Conservation (phyloP, 495 filamentous ascomycete species). For the Daldinia childiae region DNA sequence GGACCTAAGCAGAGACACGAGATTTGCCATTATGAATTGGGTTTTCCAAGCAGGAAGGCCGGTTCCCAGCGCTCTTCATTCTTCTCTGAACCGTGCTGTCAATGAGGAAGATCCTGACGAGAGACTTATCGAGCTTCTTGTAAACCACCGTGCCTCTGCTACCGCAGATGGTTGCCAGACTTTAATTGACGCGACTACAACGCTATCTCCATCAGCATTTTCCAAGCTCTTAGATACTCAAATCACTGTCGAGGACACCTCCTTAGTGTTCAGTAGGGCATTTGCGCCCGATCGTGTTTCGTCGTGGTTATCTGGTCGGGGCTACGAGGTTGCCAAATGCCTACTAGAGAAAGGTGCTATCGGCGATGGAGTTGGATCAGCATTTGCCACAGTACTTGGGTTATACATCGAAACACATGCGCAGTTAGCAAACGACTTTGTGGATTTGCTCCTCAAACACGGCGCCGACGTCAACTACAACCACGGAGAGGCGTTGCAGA, state of each 20-base stretch:
- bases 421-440: conserved; percentile 49
- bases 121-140: conserved; percentile 52
- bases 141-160: conserved; percentile 54
- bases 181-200: conserved; percentile 53
- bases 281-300: conserved; percentile 47
- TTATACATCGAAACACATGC: conserved; percentile 45
- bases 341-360: conserved; percentile 55
- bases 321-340: conserved; percentile 50
- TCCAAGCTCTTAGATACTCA: conserved; percentile 47
- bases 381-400: conserved; percentile 50
- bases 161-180: conserved; percentile 55
- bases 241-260: conserved; percentile 50
- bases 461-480: conserved; percentile 54
- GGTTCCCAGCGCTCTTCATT: conserved; percentile 51
- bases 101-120: conserved; percentile 57
- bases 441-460: conserved; percentile 47
- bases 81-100: conserved; percentile 52
- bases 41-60: conserved; percentile 56
- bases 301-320: conserved; percentile 52
- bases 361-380: conserved; percentile 51
- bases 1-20: conserved; percentile 52
- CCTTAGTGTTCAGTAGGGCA: conserved; percentile 51
- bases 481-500: conserved; percentile 52
- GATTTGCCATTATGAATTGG: conserved; percentile 55
- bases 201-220: conserved; percentile 48